A percentile compares a stretch with the other conserved stretches of the same genome.
Evolutionary conservation across 1,139 yeast species (phyloP).

Genomic region (Kodamaea derodonti): DNA sequence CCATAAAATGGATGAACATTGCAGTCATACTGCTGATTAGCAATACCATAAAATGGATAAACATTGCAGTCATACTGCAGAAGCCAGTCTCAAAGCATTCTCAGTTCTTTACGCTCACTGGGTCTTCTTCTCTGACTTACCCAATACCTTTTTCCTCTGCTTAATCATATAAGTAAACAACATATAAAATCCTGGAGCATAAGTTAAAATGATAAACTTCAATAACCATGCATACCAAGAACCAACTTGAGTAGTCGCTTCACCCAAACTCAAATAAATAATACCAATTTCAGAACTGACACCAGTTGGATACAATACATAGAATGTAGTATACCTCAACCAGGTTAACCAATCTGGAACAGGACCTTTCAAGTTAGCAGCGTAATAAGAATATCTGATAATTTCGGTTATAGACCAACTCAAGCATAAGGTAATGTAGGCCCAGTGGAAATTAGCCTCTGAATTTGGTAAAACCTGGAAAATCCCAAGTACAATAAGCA

Average conservation of each 20-base stretch:
- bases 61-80: no score
- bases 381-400: conserved; percentile 83
- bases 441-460: conserved; percentile 58
- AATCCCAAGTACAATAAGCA: conserved; percentile 80
- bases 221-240: conserved; percentile 52
- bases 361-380: conserved; percentile 54
- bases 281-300: conserved; percentile 79
- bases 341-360: conserved; percentile 65
- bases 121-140: conserved; percentile 21
- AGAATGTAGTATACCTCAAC: conserved; percentile 80
- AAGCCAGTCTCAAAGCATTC: no score
- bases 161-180: conserved; percentile 84
- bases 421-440: conserved; percentile 60
- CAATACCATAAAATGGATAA: no score
- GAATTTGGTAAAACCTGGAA: conserved; percentile 69
- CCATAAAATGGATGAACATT: no score
- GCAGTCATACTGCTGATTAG: no score
- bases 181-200: conserved; percentile 83
- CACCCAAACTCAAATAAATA: conserved; percentile 62
- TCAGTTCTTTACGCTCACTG: no score
- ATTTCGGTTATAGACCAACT: conserved; percentile 94
- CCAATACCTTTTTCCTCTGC: conserved; percentile 73
- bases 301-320: conserved; percentile 84
- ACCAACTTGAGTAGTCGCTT: conserved; percentile 54
- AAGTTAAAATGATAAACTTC: conserved; percentile 55